Base-by-base conservation (phyloP, 1,284 basidiomycete species). In the Leccinum solheimii region DNA sequence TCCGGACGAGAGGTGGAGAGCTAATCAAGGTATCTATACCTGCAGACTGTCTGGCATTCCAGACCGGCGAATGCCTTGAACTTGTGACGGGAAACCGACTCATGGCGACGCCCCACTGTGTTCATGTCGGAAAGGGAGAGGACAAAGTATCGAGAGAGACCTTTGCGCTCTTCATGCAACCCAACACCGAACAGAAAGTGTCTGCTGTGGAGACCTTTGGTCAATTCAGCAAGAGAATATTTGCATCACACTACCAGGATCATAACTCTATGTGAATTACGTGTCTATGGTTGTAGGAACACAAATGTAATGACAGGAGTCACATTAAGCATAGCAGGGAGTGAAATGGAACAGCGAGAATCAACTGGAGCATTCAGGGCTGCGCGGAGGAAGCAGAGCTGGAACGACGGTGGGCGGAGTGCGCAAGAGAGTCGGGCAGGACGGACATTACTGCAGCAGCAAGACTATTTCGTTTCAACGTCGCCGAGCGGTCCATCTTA, bases 101-200 rank as follows among this genome's bases (percentile, higher is more conserved):
- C 19, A 83, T 87, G 51, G 95, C 95, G 0, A 97, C 95, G 1
- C 94, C 94, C 8, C 95, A 98, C 69, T 97, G 92, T 67, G 95
- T 97, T 40, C 85, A 87, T 60, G 84, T 90, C 2, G 90, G 88
- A 5, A 73, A 76, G 27, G 77, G 79, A 3, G 76, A 78, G 10
- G 80, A 81, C 38, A 77, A 75, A 45, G 79, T 90, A 55, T 94
- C 88, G n/a, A 80, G 93, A 62, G 92, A 93, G 77, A 95, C 89
- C 2, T 93, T 92, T 67, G 91, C 94, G 3, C 80, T 97, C 26
- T 98, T 97, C 81, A 89, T 97, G 86, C 94, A 97, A 76, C 95
- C 95, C 1, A 86, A 96, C 72, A 87, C 90, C 5, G 81, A 92
- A 64, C 88, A 91, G 68, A 81, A 83, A 40, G 83, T 97, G 30